Conservation (phyloP, 106 monocot genomes). For the Dioscorea alata region DNA sequence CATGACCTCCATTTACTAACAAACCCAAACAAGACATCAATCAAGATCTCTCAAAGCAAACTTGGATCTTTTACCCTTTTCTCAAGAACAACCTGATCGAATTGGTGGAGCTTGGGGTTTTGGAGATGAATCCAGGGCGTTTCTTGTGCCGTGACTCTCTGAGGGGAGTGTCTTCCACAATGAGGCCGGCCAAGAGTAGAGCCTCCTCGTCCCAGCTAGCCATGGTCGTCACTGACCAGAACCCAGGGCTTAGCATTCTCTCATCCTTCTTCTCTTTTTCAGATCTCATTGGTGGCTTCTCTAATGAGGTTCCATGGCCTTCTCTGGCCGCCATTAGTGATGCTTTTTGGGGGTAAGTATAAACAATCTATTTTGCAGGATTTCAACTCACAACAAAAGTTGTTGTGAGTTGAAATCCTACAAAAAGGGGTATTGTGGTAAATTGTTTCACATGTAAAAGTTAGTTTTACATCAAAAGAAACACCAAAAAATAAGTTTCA, state of each 20-base stretch:
- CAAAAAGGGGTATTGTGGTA: no score
- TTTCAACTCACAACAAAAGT: no score
- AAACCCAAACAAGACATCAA: not conserved
- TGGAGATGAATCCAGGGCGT: slow-evolving; percentile 11
- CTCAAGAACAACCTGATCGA: slow-evolving; percentile 22
- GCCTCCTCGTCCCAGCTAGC: slow-evolving; percentile 80
- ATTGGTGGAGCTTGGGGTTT: slow-evolving; percentile 28
- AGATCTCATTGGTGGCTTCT: not conserved
- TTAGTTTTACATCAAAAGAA: no score
- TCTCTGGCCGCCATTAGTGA: not conserved
- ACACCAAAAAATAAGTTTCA: no score
- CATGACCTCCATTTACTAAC: slow-evolving; percentile 39
- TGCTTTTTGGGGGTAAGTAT: not conserved
- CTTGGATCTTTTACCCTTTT: not conserved
- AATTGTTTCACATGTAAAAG: no score
- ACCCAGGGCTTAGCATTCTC: slow-evolving; percentile 47
- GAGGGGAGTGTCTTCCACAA: slow-evolving; percentile 70
- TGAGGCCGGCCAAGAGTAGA: slow-evolving; percentile 46
- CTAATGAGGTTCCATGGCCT: not conserved
- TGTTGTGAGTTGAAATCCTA: no score
- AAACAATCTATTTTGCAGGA: no score
- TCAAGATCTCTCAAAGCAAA: not conserved
- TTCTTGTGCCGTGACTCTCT: slow-evolving; percentile 41
- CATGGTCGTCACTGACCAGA: slow-evolving; percentile 51
- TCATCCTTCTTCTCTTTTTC: not conserved